phyloP scores from a whole-genome alignment of 805 yeast genomes.

The Kodamaea hsintzibuensis region DNA sequence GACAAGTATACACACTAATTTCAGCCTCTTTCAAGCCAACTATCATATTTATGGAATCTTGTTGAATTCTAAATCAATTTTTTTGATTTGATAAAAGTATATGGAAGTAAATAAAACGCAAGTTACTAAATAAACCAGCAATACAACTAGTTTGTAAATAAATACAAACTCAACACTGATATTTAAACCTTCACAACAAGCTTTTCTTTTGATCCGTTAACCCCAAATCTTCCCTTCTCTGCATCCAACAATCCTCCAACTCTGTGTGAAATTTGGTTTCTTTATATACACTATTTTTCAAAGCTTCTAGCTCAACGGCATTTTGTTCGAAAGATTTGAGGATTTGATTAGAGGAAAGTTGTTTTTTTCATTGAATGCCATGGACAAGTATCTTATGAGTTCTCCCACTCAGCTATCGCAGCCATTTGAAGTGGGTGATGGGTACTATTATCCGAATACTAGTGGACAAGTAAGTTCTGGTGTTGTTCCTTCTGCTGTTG shows the following conservation, averaged over 20 bases:
- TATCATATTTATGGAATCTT: too few relatives aligned
- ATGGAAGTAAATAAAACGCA: too few relatives aligned
- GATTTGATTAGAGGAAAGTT: conserved; percentile 1
- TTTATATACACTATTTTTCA: conserved; percentile 1
- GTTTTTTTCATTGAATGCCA: conserved; percentile 10
- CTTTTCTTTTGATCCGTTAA: neutral
- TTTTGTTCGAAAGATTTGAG: conserved; percentile 1
- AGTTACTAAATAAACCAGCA: too few relatives aligned
- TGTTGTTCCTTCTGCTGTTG: neutral
- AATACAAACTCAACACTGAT: too few relatives aligned
- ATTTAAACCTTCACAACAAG: too few relatives aligned
- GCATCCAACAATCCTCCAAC: too few relatives aligned
- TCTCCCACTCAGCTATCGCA: conserved; percentile 41
- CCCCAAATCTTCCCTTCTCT: neutral
- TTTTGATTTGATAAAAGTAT: too few relatives aligned
- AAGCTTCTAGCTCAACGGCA: neutral
- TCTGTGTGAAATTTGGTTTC: neutral
- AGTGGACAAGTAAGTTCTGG: neutral
- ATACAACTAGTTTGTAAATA: too few relatives aligned
- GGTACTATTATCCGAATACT: neutral
- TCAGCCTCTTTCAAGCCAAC: too few relatives aligned
- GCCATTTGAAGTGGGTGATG: conserved; percentile 23
- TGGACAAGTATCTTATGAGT: conserved; percentile 43
- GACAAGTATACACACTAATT: too few relatives aligned
- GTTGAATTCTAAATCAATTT: too few relatives aligned